Evolutionary conservation across 148 eudicot species (phyloP), one percentile per base, ranked within the genome.

Genomic region (Camellia sinensis): DNA sequence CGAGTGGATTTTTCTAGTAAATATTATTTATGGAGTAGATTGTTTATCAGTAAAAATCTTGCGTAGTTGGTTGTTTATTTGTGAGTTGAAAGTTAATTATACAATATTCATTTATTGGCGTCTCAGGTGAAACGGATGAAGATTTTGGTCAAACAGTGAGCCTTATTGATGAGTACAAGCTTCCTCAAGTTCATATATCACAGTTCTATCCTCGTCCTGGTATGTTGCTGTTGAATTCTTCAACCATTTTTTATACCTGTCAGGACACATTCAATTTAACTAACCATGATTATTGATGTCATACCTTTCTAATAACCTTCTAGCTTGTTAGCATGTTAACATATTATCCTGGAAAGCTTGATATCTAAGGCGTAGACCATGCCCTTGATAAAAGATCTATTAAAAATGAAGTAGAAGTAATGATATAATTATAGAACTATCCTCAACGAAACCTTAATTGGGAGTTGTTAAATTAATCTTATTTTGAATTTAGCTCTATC

Each of bases 201-300:
- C 99, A 96, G 67, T 96, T 96, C 82, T 96, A 96, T 90, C 97
- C 99, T 54, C 90, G 99, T 43, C 99, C 99, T 70, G 99, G 99
- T 96, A 88, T 82, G 82, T 62, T 65, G 13, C 77, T 78, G 57
- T 62, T 75, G 73, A 74, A 46, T 80, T 48, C 46, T 46, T 70
- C 48, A 22, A 60, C 53, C 67, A 59, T 43, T 70, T 19, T 45
- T 14, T 45, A 73, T 56, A 17, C 3, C 43, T 29, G 73, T 43
- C 19, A 7, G 37, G 50, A 50, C 41, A 70, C 43, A 0, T 13
- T 17, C 52, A 19, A 56, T 60, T 41, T 11, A 65, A 53, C 17
- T 60, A 17, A 44, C 8, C 11, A 18, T 80, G 82, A 65, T 73
- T 73, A 50, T 74, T 73, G 57, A 6, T 66, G 61, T n/a, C 59